These are phyloP conservation scores for Torrubiella hemipterigena DNA, from an alignment of 2,329 filamentous ascomycete genomes.

Conservation along the genomic window DNA sequence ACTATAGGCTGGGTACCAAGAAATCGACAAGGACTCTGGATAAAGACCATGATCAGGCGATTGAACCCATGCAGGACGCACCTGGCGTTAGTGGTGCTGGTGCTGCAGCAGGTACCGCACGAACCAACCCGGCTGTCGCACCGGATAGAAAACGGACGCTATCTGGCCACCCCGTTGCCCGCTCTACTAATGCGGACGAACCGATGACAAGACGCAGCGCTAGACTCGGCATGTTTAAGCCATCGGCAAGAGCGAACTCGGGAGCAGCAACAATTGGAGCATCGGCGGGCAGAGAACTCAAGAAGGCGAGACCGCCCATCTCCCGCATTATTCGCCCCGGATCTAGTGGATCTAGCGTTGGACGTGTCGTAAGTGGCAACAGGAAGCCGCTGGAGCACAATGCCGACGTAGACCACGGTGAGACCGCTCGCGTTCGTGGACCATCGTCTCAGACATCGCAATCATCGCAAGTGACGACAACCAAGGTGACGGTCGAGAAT, in stretches of 20 bases:
- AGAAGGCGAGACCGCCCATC: conserved; percentile 68
- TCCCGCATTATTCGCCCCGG: conserved; percentile 54
- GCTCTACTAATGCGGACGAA: conserved; percentile 43
- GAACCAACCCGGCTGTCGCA: conserved; percentile 26
- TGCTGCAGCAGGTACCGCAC: conserved; percentile 20
- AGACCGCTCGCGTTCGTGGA: conserved; percentile 36
- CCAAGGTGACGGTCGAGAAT: not conserved
- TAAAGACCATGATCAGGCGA: conserved; percentile 17
- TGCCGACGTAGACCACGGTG: conserved; percentile 59
- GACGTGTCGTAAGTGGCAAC: conserved; percentile 82
- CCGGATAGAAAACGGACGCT: conserved; percentile 77
- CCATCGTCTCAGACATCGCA: conserved; percentile 21
- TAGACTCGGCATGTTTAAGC: conserved; percentile 56
- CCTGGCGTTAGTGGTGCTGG: conserved; percentile 10
- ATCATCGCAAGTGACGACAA: conserved; percentile 21
- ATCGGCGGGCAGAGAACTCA: conserved; percentile 57
- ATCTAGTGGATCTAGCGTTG: conserved; percentile 58
- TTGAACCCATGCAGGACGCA: conserved; percentile 30
- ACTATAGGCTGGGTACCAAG: conserved; percentile 39
- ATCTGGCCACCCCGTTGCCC: conserved; percentile 63
- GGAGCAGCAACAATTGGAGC: conserved; percentile 43
- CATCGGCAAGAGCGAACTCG: conserved; percentile 54
- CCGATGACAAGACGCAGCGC: conserved; percentile 55
- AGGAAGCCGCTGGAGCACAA: conserved; percentile 60
- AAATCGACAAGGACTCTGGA: conserved; percentile 25